phyloP scores from a whole-genome alignment of 2,329 filamentous ascomycete genomes.

The Neofusicoccum ribis region DNA sequence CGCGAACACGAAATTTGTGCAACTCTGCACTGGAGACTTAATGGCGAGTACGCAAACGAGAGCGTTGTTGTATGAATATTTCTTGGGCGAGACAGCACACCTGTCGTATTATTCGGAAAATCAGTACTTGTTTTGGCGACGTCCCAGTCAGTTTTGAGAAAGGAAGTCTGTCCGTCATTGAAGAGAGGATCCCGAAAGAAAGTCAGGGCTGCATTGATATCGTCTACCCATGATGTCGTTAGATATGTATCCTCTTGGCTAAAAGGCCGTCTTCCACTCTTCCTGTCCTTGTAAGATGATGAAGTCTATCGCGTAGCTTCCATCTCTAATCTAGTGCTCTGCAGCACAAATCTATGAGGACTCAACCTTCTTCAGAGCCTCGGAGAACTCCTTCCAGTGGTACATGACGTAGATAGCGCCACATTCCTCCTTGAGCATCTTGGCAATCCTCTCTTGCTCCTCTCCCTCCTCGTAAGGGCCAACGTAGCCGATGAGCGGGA shows the following conservation, averaged over 20 bases:
- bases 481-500: constrained; percentile 81
- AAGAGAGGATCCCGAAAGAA: background rate
- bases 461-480: constrained; percentile 69
- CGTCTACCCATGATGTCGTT: constrained; percentile 13
- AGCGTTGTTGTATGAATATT: no score
- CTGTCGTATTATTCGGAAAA: no score
- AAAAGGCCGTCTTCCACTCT: constrained; percentile 6
- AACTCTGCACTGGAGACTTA: no score
- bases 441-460: constrained; percentile 62
- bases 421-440: constrained; percentile 50
- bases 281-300: background rate
- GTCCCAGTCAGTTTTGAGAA: no score
- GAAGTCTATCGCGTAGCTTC: constrained; percentile 13
- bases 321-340: constrained; percentile 10
- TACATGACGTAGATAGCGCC: constrained; percentile 52
- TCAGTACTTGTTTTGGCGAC: no score
- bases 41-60: no score
- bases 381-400: constrained; percentile 54
- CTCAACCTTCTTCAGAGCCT: constrained; percentile 52
- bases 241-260: background rate
- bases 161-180: background rate
- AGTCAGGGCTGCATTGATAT: background rate
- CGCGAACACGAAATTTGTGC: no score
- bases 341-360: constrained; percentile 15
- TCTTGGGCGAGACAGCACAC: no score